These are phyloP conservation scores for Salisapilia sapeloensis DNA, from an alignment of 352 stramenopile species.

Conservation along the genomic window DNA sequence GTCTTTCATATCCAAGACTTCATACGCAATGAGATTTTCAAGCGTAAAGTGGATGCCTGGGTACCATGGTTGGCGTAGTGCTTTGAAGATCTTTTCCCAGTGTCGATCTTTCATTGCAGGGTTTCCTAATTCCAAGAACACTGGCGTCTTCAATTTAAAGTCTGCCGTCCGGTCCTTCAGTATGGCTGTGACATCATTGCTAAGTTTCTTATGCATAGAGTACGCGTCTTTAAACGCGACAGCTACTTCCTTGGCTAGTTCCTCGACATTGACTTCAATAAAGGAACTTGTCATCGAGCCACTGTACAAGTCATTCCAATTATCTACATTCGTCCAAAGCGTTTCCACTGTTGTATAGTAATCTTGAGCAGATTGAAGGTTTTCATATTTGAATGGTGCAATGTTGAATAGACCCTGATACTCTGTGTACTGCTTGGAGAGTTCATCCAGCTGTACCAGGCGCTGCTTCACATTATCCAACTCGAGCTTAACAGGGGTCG, in stretches of 20 bases:
- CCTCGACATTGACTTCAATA: conserved; percentile 76
- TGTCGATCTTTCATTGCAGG: conserved; percentile 87
- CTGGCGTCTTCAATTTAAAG: conserved; percentile 84
- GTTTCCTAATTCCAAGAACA: conserved; percentile 85
- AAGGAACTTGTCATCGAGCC: conserved; percentile 74
- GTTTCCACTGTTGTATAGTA: conserved; percentile 71
- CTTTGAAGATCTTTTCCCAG: conserved; percentile 91
- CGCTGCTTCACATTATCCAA: conserved; percentile 67
- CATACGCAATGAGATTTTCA: conserved; percentile 76
- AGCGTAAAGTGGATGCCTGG: conserved; percentile 80
- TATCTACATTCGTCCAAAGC: conserved; percentile 73
- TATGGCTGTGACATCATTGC: conserved; percentile 76
- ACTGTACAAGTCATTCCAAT: conserved; percentile 73
- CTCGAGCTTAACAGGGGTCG: conserved; percentile 56
- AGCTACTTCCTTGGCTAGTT: conserved; percentile 75
- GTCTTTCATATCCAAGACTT: conserved; percentile 81
- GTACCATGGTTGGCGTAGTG: conserved; percentile 75
- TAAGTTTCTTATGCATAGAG: conserved; percentile 83
- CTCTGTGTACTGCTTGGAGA: conserved; percentile 83
- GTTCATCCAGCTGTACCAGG: conserved; percentile 72
- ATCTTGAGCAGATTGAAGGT: conserved; percentile 75
- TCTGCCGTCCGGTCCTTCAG: conserved; percentile 78
- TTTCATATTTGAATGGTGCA: conserved; percentile 79
- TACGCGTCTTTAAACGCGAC: conserved; percentile 83
- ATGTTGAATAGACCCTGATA: conserved; percentile 88